Evolutionary conservation across 1,284 basidiomycete genomes (phyloP).

Genomic region (Malassezia dermatis): DNA sequence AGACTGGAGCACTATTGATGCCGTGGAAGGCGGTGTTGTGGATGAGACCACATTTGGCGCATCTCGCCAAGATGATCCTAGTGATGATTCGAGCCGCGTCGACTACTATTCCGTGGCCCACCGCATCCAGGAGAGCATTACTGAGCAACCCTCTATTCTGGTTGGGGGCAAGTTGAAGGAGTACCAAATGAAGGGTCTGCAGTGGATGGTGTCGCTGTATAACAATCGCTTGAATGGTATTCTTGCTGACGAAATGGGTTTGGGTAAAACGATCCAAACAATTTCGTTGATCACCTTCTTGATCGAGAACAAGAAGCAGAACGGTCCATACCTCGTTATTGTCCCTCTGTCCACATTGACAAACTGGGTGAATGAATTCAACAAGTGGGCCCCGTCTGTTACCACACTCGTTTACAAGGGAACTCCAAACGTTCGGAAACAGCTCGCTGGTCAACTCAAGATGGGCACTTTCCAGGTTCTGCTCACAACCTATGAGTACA

Average conservation of each 20-base stretch:
- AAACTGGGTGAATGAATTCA: slow-evolving; percentile 48
- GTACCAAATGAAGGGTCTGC: slow-evolving; percentile 48
- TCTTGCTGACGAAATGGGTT: slow-evolving; percentile 48
- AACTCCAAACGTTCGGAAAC: slow-evolving; percentile 41
- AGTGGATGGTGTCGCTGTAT: slow-evolving; percentile 48
- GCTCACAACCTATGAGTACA: slow-evolving; percentile 48
- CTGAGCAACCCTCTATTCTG: slow-evolving; percentile 70
- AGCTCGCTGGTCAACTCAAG: slow-evolving; percentile 32
- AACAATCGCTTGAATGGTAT: slow-evolving; percentile 48
- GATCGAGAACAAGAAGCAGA: slow-evolving; percentile 47
- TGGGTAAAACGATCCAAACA: slow-evolving; percentile 48
- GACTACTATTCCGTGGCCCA: slow-evolving; percentile 98
- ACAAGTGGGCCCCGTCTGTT: slow-evolving; percentile 46
- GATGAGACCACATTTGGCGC: slow-evolving; percentile 85
- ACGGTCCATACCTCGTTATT: slow-evolving; percentile 47
- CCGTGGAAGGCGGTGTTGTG: slow-evolving; percentile 51
- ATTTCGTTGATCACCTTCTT: slow-evolving; percentile 48
- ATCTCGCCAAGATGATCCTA: slow-evolving; percentile 58
- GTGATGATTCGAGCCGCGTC: slow-evolving; percentile 59
- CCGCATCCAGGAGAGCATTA: slow-evolving; percentile 76
- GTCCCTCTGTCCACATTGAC: slow-evolving; percentile 47
- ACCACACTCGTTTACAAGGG: slow-evolving; percentile 46
- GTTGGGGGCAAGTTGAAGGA: slow-evolving; percentile 50
- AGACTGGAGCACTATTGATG: slow-evolving; percentile 33
- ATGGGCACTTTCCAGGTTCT: slow-evolving; percentile 45